Evolutionary conservation across 2,329 filamentous ascomycete species (phyloP).

Genomic region (Talaromyces sp.): DNA sequence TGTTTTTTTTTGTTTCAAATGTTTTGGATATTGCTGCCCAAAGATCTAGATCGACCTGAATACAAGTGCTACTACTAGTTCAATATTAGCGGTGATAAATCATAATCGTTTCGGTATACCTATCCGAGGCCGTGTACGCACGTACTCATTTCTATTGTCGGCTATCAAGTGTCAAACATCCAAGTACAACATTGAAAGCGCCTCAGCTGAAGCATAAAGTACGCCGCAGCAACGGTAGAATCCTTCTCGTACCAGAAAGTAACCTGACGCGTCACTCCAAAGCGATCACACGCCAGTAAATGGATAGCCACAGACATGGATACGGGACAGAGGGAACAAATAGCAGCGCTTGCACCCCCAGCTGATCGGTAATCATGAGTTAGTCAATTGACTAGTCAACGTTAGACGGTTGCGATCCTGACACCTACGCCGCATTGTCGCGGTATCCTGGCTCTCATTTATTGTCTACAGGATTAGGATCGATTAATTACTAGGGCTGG

Average conservation of each 20-base stretch:
- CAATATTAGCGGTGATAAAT: neutral
- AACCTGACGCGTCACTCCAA: neutral
- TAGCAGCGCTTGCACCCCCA: neutral
- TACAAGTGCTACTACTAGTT: neutral
- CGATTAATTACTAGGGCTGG: neutral
- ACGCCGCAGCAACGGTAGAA: neutral
- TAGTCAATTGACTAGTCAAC: neutral
- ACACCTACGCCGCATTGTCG: neutral
- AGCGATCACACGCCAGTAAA: neutral
- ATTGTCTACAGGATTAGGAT: neutral
- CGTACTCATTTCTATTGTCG: no score
- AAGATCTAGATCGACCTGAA: neutral
- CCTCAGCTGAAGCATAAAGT: neutral
- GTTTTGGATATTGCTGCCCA: neutral
- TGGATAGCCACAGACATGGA: no score
- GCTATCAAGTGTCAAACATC: no score
- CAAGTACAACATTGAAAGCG: no score
- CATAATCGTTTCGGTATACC: neutral
- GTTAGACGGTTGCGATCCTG: no score
- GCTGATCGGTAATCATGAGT: neutral
- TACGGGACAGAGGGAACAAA: no score
- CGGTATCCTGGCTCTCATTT: neutral
- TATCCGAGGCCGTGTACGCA: neutral
- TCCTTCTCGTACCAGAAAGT: neutral
- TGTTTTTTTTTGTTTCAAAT: neutral